Base-by-base conservation (phyloP, 2,329 filamentous ascomycete species). In the Albophoma yamanashiensis region DNA sequence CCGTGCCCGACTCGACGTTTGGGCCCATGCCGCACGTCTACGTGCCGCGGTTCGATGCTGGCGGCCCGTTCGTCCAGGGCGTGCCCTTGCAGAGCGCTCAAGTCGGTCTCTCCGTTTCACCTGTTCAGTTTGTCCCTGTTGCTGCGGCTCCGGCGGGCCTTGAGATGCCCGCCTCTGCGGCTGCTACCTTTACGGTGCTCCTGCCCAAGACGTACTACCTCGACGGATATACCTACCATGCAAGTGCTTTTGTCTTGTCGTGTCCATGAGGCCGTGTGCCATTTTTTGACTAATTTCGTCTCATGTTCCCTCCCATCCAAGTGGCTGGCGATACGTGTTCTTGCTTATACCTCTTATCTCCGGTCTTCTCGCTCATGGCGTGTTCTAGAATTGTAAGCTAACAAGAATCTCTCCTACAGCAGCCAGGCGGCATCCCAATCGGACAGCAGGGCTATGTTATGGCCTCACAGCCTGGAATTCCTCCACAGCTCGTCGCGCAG, bases 1-100 rank as follows among this genome's bases (percentile, higher is more conserved):
- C 80, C 36, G 81, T 83, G 20, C 81, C 82, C 4, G 81, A 84
- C 64, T 84, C 82, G 20, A 80, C 79, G 52, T 76, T 78, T 67
- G 84, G 83, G 4, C 78, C 81, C 2, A 80, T 81, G 60, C 67
- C 76, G 36, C 82, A 86, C 63, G 76, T 77, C 25, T 86, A 84
- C 64, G 71, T 81, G 58, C 83, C 84, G 63, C 82, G 81, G 52
- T 76, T 74, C 64, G 82, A 84, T 65, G 69, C 67, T 27, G 57
- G 31, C 25, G 56, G 56, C n/a, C 11, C 12, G 25, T 31, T 31
- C 20, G 22, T 34, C 38, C 27, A 45, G 52, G 68, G 68, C 36
- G 45, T 55, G 59, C 57, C 68, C 47, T 63, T 62, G 40, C 61
- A 68, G 63, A 64, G 69, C 65, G 62, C 66, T 67, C 69, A 69